Evolutionary conservation across 306 rosid genomes (phyloP).

Genomic region (Malus sylvestris): DNA sequence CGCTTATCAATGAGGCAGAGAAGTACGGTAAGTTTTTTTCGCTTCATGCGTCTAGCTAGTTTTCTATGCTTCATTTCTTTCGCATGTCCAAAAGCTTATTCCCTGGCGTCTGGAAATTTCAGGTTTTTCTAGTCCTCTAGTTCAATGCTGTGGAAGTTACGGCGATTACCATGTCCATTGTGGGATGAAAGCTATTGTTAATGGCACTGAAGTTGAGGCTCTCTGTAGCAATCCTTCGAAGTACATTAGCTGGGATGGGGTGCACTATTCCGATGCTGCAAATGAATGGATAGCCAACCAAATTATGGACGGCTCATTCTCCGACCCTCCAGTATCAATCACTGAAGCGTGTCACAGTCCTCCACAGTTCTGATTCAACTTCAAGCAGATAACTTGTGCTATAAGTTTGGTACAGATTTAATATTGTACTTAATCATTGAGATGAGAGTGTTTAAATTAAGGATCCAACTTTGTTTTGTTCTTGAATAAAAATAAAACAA

Average conservation of each 20-base stretch:
- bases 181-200: conserved; percentile 6
- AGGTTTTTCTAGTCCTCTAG: conserved; percentile 22
- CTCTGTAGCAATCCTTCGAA: conserved; percentile 16
- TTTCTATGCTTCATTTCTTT: not conserved
- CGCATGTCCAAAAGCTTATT: not conserved
- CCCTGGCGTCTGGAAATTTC: not conserved
- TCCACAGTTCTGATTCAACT: not conserved
- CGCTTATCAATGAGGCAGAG: conserved; percentile 16
- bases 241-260: conserved; percentile 24
- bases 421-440: not conserved
- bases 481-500: not conserved
- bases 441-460: not conserved
- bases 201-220: conserved; percentile 21
- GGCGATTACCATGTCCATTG: not conserved
- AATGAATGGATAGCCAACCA: conserved; percentile 12
- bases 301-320: conserved; percentile 9
- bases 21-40: conserved; percentile 14
- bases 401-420: not conserved
- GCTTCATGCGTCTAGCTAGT: not conserved
- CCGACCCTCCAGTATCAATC: conserved; percentile 16
- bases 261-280: conserved; percentile 29
- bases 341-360: not conserved
- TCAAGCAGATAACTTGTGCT: not conserved
- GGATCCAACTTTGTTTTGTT: not conserved
- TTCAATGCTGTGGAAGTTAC: conserved; percentile 17